A percentile compares a stretch with the other conserved stretches of the same genome.
These are phyloP conservation scores for Metschnikowia hibisci DNA, from an alignment of 805 yeast species.

Conservation along the genomic window DNA sequence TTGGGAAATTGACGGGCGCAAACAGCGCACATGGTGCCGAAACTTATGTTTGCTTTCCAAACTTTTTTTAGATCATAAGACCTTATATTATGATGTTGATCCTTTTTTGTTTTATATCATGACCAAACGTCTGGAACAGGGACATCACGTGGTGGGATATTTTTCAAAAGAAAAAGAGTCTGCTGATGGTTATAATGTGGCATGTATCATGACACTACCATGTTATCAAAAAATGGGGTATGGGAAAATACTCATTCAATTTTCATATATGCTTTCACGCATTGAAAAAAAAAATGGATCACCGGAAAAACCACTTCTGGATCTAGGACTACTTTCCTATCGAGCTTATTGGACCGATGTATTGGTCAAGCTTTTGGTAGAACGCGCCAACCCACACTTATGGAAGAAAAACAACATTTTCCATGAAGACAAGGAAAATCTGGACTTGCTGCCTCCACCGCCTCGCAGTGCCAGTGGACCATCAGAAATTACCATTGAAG, in stretches of 20 bases:
- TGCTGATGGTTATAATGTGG: constrained; percentile 92
- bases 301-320: constrained; percentile 96
- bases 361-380: constrained; percentile 67
- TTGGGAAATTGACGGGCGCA: constrained; percentile 95
- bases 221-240: constrained; percentile 95
- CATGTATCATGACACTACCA: constrained; percentile 93
- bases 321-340: constrained; percentile 87
- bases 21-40: constrained; percentile 96
- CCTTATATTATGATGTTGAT: constrained; percentile 95
- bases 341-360: constrained; percentile 97
- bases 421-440: constrained; percentile 29
- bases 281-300: constrained; percentile 90
- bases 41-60: constrained; percentile 88
- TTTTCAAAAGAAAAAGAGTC: constrained; percentile 96
- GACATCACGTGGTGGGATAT: constrained; percentile 95
- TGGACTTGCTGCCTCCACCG: constrained; percentile 16
- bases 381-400: constrained; percentile 41
- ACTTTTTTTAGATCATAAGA: constrained; percentile 90
- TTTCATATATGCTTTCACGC: constrained; percentile 85
- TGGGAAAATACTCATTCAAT: constrained; percentile 88
- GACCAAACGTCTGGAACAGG: constrained; percentile 85
- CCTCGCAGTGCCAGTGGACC: constrained; percentile 19
- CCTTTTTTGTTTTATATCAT: constrained; percentile 95
- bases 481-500: constrained; percentile 77
- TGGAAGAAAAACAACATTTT: constrained; percentile 35